Evolutionary conservation across 495 filamentous ascomycete species (phyloP).

Genomic region (Penicillium pancosmium): DNA sequence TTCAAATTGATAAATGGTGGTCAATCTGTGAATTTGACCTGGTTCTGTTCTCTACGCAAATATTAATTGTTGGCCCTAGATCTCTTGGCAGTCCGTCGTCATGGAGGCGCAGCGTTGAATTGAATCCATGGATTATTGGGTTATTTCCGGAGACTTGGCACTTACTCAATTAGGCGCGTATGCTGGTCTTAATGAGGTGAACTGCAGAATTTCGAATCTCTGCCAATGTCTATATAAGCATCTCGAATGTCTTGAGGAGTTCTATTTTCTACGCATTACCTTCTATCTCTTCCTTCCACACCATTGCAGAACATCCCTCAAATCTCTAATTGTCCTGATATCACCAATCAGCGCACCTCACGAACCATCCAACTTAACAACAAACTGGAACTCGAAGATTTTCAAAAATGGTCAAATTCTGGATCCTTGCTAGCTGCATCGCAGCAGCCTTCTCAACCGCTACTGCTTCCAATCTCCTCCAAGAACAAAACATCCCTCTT

Average conservation of each 20-base stretch:
- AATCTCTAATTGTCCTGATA: background rate
- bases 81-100: background rate
- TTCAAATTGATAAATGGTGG: background rate
- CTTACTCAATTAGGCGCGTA: background rate
- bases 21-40: background rate
- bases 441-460: conserved; percentile 1
- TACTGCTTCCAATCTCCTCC: background rate
- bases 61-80: background rate
- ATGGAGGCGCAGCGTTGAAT: background rate
- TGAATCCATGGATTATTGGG: background rate
- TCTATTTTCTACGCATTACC: background rate
- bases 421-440: conserved; percentile 2
- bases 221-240: background rate
- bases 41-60: background rate
- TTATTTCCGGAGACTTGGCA: background rate
- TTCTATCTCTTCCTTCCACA: background rate
- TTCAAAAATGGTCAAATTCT: background rate
- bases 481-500: conserved; percentile 4
- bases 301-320: background rate
- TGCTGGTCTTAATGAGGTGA: background rate
- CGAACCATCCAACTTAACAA: background rate
- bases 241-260: background rate
- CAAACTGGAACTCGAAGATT: background rate
- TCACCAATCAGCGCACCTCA: background rate
- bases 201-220: background rate